Base-by-base conservation (phyloP, 108 stramenopile species). In the Cyclostephanos tholiformis region DNA sequence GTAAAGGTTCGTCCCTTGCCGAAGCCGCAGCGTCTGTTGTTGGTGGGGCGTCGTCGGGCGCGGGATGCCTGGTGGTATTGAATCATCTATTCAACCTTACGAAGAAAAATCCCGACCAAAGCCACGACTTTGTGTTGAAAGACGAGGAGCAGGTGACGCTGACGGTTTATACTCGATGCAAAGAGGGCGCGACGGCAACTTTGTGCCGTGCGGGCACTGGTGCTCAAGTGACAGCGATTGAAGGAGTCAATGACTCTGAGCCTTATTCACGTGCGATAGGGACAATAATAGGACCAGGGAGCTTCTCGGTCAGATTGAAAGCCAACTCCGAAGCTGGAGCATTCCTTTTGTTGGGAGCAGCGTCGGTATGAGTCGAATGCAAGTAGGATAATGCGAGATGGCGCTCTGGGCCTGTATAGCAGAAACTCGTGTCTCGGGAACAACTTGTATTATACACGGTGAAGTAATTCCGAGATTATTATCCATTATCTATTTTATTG, bases 211-310 rank as follows among this genome's bases (percentile, higher is more conserved):
- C 29, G 62, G 65, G 63, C 13, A 63, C 63, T 22, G 69, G 57
- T 0, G 26, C 16, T 22, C 48, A 26, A 9, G 65, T 71, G 13
- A 27, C 50, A 35, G 58, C 65, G 48, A 66, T 61, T 39, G 58
- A 61, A 38, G 70, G 77, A 44, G 27, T 71, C 29, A 38, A 43
- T 5, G 70, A 66, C 9, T 69, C 71, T 38, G 57, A 59, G 59
- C 77, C 77, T 4, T 78, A 78, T 67, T 70, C 69, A 26, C 52
- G 48, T 22, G 61, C 65, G n/a, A 50, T 78, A 29, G 77, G 77
- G 32, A 59, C 57, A 26, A 48, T 71, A 19, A 35, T 20, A 57
- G 77, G 65, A 30, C 77, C 77, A 51, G 77, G 70, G 20, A 71
- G 39, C 20, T 74, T 59, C 53, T 29, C 27, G 32, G 64, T 66